Base-by-base conservation (phyloP, 108 stramenopile genomes). In the Pseudonitzschia multistriata region DNA sequence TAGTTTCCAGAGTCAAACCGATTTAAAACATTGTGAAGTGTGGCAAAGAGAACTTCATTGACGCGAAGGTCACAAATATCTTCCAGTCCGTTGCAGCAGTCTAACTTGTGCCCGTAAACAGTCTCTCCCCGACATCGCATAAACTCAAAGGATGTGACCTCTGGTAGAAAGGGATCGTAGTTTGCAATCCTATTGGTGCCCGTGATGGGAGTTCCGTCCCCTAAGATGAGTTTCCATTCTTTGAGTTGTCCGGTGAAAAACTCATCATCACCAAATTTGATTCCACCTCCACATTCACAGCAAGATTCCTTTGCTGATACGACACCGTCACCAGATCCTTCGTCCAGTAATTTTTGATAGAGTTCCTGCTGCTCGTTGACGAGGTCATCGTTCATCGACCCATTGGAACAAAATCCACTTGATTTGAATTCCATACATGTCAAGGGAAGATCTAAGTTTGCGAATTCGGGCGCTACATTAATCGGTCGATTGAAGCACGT, bases 41-140 rank as follows among this genome's bases (percentile, higher is more conserved):
- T 80, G n/a, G 88, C 77, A 36, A 67, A 92, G 49, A 88, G 15
- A 6, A 89, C 72, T 64, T 89, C 71, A 52, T 88, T 70, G 3
- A 86, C 78, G 17, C 74, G 30, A 22, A 89, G 66, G 33, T 88
- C 74, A 53, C 91, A 92, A 39, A 79, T 55, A 29, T 79, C 72
- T 10, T 78, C 67, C 0, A 88, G 79, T 10, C 88, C 88, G 57
- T 90, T 90, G 69, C 86, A 87, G 68, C 89, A 87, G 28, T 68
- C 56, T 19, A 36, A 15, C 63, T 28, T 37, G 24, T 42, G 50
- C 14, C 50, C 50, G 19, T 52, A 52, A 2, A 52, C 8, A 25
- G 69, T 48, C 2, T 19, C 21, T 35, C 33, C 37, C 21, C 71
- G 39, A 45, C 66, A 72, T 28, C 60, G 73, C 53, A 78, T 78